Evolutionary conservation across 257 asterid species (phyloP), one percentile per base, ranked within the genome.

Genomic region (Nicotiana noctiflora): DNA sequence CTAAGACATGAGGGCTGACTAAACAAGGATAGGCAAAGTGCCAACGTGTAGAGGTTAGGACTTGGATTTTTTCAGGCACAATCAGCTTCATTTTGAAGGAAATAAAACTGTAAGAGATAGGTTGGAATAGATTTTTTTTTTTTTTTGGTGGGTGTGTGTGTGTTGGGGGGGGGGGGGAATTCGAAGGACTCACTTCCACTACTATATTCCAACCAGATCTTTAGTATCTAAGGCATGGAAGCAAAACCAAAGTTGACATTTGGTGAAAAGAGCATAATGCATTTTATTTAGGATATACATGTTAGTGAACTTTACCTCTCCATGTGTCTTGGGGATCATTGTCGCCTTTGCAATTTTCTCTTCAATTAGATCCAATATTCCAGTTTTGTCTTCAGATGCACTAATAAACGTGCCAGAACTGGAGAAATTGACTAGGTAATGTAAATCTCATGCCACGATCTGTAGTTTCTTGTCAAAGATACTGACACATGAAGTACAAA

Each of bases 351-450:
- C 95, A 75, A 93, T 93, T 86, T 95, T 94, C 79, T 85, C 89
- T 92, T 95, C 98, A 65, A 95, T 86, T 60, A 52, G 88, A 83
- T 61, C 88, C 90, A 94, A 84, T 60, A 84, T 82, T 79, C 98
- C 97, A 74, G 94, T 87, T 83, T 92, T 89, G 85, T 94, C 98
- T 86, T 94, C 97, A 62, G 91, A 91, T 34, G 98, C 88, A 75
- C 96, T 89, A 14, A 94, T 80, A 87, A 94, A 94, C 89, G 86
- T 90, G 82, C 98, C 98, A 67, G 98, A 94, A 86, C 98, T 94
- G 84, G 56, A 63, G 51, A 62, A 79, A 79, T n/a, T 61, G 76
- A 46, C 57, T 25, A 19, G 68, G 17, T 62, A 21, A 63, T 46
- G 82, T 67, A 46, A 61, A 62, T 44, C 21, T 44, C 37, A 44